Conservation (phyloP, 192 early-diverging fungal genomes). For the Entophlyctis helioformis region DNA sequence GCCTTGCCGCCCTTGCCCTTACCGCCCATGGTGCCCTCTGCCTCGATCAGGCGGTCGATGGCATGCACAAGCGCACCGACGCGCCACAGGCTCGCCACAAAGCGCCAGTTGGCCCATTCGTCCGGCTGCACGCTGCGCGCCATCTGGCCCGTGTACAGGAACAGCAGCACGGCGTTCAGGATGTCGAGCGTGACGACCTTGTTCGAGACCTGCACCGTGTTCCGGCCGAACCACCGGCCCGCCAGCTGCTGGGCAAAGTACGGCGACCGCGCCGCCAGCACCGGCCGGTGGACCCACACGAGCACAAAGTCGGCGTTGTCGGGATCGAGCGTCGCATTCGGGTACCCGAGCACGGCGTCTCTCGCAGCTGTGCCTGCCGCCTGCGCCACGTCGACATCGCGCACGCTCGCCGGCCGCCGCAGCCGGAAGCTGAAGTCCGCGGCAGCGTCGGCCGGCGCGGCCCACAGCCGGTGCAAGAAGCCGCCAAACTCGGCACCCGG, state of each 20-base stretch:
- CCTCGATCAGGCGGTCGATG: conserved; percentile 1
- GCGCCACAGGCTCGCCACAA: conserved; percentile 15
- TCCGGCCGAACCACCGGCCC: conserved; percentile 9
- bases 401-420: too few relatives aligned
- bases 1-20: background rate
- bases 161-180: conserved; percentile 23
- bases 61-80: conserved; percentile 8
- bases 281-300: conserved; percentile 25
- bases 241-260: conserved; percentile 19
- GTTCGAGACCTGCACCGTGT: conserved; percentile 7
- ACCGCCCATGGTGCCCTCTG: background rate
- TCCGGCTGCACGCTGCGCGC: conserved; percentile 1
- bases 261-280: conserved; percentile 23
- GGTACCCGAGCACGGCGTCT: too few relatives aligned
- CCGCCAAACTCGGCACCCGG: conserved; percentile 14
- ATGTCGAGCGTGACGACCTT: conserved; percentile 13
- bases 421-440: conserved; percentile 4
- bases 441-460: background rate
- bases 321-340: too few relatives aligned
- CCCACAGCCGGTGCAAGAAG: conserved; percentile 12
- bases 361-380: too few relatives aligned
- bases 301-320: background rate
- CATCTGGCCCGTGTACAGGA: conserved; percentile 29
- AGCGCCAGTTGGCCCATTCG: conserved; percentile 7
- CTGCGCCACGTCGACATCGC: too few relatives aligned